phyloP scores from a whole-genome alignment of 768 basidiomycete species.

The Pulveroboletus sp. region DNA sequence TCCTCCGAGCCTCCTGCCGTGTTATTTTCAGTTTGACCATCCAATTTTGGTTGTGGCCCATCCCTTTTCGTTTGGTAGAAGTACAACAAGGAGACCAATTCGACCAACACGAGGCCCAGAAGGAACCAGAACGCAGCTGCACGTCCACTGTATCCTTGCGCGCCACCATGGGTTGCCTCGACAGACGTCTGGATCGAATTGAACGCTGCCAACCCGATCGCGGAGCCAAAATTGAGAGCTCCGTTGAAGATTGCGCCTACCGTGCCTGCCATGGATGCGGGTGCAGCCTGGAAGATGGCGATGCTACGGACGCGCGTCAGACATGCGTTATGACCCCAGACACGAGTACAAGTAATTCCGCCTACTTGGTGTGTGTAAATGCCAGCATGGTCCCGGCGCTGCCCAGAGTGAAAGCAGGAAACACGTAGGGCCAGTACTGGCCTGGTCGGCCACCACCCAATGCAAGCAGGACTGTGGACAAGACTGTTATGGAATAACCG shows the following conservation, averaged over 20 bases:
- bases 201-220: slow-evolving; percentile 49
- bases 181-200: slow-evolving; percentile 48
- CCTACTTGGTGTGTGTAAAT: slow-evolving; percentile 50
- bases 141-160: slow-evolving; percentile 36
- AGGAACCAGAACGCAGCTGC: slow-evolving; percentile 46
- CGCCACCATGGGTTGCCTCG: slow-evolving; percentile 32
- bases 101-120: slow-evolving; percentile 33
- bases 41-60: slow-evolving; percentile 1
- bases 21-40: not conserved
- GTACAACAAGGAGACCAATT: slow-evolving; percentile 30
- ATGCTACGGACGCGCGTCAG: slow-evolving; percentile 34
- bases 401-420: slow-evolving; percentile 51
- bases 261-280: slow-evolving; percentile 47
- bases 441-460: slow-evolving; percentile 38
- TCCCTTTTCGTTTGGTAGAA: slow-evolving; percentile 33
- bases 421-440: slow-evolving; percentile 45
- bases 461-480: slow-evolving; percentile 41
- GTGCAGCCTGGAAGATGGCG: slow-evolving; percentile 48
- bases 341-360: not conserved
- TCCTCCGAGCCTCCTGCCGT: too few relatives aligned
- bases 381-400: slow-evolving; percentile 43
- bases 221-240: slow-evolving; percentile 51
- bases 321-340: not conserved
- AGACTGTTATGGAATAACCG: slow-evolving; percentile 37
- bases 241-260: slow-evolving; percentile 58